Percentiles rank a stretch among this genome's conserved stretches.
Evolutionary conservation across 805 yeast species (phyloP).

Genomic region (Wickerhamiella brachini): DNA sequence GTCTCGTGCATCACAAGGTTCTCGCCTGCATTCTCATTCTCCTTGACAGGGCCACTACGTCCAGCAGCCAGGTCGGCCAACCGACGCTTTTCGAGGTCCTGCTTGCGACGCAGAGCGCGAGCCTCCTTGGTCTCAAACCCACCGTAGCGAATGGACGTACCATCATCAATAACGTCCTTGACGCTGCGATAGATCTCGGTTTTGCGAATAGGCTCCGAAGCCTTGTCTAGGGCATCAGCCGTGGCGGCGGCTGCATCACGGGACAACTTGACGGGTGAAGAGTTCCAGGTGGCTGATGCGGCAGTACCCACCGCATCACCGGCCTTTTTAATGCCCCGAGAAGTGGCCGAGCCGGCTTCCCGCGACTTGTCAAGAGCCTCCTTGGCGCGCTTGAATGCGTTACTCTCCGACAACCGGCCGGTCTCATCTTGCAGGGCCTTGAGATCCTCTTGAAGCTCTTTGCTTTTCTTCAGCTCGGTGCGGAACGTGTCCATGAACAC

Average conservation of each 20-base stretch:
- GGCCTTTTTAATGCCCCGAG: conserved; percentile 68
- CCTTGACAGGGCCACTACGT: conserved; percentile 49
- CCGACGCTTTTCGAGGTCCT: conserved; percentile 18
- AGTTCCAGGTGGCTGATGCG: conserved; percentile 91
- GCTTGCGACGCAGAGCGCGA: conserved; percentile 59
- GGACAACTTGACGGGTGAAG: conserved; percentile 82
- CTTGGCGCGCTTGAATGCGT: conserved; percentile 81
- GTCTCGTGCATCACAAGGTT: conserved; percentile 71
- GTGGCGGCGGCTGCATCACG: conserved; percentile 69
- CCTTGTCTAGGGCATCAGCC: conserved; percentile 70
- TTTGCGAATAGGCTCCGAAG: conserved; percentile 83
- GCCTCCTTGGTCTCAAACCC: conserved; percentile 78
- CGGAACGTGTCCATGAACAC: conserved; percentile 88
- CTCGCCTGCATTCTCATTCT: conserved; percentile 56
- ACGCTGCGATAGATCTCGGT: conserved; percentile 84
- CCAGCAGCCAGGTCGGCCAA: conserved; percentile 35
- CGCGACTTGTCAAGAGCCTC: conserved; percentile 86
- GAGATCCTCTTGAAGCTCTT: conserved; percentile 81
- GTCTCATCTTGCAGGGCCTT: conserved; percentile 94
- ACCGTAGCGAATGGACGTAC: conserved; percentile 79
- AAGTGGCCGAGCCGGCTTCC: conserved; percentile 49
- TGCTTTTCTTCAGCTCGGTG: conserved; percentile 79
- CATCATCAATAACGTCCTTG: conserved; percentile 79
- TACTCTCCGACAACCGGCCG: conserved; percentile 85
- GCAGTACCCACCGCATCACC: conserved; percentile 89